phyloP scores from a whole-genome alignment of 176 grass and related monocot species.

The Rhynchospora pubera region DNA sequence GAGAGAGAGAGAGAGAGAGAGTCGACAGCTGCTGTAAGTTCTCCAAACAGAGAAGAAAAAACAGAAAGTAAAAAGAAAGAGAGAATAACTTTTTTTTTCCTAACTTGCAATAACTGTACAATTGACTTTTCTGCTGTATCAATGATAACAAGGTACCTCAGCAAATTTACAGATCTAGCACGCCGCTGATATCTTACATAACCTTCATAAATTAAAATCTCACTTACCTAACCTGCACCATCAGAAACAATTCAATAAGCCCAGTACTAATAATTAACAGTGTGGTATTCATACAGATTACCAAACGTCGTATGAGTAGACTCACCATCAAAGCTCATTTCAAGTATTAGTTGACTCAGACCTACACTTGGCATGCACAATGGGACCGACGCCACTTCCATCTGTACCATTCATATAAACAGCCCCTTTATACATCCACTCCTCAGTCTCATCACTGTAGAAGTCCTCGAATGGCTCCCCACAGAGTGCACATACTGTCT shows the following conservation, averaged over 20 bases:
- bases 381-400: slow-evolving; percentile 66
- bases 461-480: slow-evolving; percentile 94
- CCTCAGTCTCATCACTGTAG: slow-evolving; percentile 94
- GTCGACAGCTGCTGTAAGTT: neutral
- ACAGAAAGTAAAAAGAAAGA: neutral
- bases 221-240: neutral
- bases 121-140: slow-evolving; percentile 6
- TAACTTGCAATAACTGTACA: slow-evolving; percentile 4
- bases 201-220: neutral
- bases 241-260: neutral
- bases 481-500: slow-evolving; percentile 84
- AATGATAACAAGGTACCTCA: neutral
- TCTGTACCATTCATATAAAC: slow-evolving; percentile 83
- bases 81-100: neutral
- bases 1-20: neutral
- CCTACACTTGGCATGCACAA: slow-evolving; percentile 95
- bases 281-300: neutral
- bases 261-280: neutral
- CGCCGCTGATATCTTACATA: neutral
- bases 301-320: neutral
- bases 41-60: neutral
- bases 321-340: neutral
- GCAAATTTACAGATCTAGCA: neutral
- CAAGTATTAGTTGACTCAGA: slow-evolving; percentile 35
- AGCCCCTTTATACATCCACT: slow-evolving; percentile 98